Base-by-base conservation (phyloP, 306 rosid genomes). In the Acacia acuminata region DNA sequence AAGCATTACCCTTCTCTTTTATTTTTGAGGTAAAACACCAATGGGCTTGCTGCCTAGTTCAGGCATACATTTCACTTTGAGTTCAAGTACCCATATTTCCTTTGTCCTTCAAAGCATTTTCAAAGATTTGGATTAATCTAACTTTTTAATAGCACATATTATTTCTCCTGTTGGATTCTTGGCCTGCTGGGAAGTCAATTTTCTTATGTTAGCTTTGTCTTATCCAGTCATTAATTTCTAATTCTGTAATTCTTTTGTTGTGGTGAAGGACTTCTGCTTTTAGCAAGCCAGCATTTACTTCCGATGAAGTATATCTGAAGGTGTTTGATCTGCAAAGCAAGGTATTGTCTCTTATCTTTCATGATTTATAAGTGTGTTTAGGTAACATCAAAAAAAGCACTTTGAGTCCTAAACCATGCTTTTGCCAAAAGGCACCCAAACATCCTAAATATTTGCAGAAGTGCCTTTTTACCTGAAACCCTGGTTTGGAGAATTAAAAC, bases 281-380 rank as follows among this genome's bases (percentile, higher is more conserved):
- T 86, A 91, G 87, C 83, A 78, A 85, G 25, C 97, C 97, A 38
- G 94, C 83, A 43, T 96, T 92, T 86, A 91, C 97, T 45, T 96
- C 99, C 27, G 94, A 92, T 77, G 99, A 96, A 69, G 94, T 93
- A 71, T 85, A 85, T 67, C 43, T 74, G 51, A 91, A 94, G 91
- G 79, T 82, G 85, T 83, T 90, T 64, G 81, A 82, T 83, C 84
- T 94, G 83, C 96, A 92, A 90, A 94, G 84, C 72, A 76, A 94
- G 99, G 99, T 96, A 92, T 70, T 16, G 15, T 68, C 76, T 71
- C 76, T 75, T 48, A 56, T 73, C 27, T 45, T 76, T 81, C 47
- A 51, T 20, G 67, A 43, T 67, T 34, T 30, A 30, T 30, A 64
- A 38, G 42, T 38, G 42, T 38, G 42, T 38, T 38, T 38, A 8